Evolutionary conservation across 352 stramenopile species (phyloP), one percentile per base, ranked within the genome.

Genomic region (Phytophthora pinifolia): DNA sequence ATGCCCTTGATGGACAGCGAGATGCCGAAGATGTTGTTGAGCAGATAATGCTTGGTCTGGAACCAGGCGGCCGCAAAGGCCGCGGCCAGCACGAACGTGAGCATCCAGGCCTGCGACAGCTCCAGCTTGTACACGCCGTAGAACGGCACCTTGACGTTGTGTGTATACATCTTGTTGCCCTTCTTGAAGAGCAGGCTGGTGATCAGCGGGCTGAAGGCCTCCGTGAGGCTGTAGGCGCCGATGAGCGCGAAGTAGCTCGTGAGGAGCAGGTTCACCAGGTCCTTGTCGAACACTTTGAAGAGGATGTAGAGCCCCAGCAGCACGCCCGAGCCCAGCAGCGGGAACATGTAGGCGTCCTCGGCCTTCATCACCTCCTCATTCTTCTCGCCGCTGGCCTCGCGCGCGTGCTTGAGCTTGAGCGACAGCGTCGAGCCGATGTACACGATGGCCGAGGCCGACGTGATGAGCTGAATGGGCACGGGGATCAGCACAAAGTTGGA

Each of bases 11-110:
- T 88, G 57, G 95, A 98, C 58, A 99, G 97, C 49, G 84, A 98
- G 56, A 99, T 98, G 18, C 96, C 97, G 36, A 99, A 94, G 31
- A 99, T 89, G 79, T 99, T 99, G 84, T 99, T 99, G 31, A 99
- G 83, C 20, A 98, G 71, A 80, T 96, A 99, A 77, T 99, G 91
- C 69, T 98, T 98, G 18, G 89, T 98, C 57, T 94, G 79, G 70
- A 98, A 98, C 82, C 98, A 99, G 10, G 81, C 70, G 6, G 72
- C 67, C 10, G 81, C 88, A 53, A 99, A 93, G 9, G 70, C 81
- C 0, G 77, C 70, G 6, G 89, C 79, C 13, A 96, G 69, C 12
- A 93, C 66, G 34, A 90, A 89, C 34, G 76, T 98, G 72, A 77
- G 73, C 74, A 78, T 97, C 72, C 62, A 98, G 39, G 79, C 97